These are phyloP conservation scores for Ascosphaera acerosa DNA, from an alignment of 2,329 filamentous ascomycete species.

Conservation along the genomic window DNA sequence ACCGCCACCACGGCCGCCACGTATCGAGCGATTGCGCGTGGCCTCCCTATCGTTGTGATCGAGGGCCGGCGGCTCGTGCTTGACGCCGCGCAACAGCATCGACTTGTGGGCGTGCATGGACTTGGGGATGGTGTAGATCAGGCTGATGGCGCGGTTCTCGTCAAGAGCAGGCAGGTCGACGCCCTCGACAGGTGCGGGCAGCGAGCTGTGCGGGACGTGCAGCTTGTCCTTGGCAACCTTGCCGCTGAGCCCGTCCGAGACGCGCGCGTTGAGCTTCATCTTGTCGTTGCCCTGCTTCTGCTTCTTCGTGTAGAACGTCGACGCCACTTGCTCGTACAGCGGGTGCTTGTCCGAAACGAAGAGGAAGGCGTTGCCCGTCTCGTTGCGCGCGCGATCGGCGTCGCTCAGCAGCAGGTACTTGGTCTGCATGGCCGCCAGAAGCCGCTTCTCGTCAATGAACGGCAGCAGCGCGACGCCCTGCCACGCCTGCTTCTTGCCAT, in stretches of 20 bases:
- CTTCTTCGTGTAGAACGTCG: constrained; percentile 80
- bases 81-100: constrained; percentile 69
- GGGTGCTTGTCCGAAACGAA: constrained; percentile 64
- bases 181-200: constrained; percentile 52
- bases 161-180: constrained; percentile 52
- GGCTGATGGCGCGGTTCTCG: constrained; percentile 68
- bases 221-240: constrained; percentile 56
- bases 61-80: constrained; percentile 44
- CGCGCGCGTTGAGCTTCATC: constrained; percentile 46
- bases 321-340: constrained; percentile 62
- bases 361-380: constrained; percentile 53
- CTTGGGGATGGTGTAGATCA: constrained; percentile 56
- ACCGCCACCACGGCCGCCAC: constrained; percentile 35
- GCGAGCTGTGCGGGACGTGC: constrained; percentile 59
- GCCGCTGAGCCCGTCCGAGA: constrained; percentile 56
- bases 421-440: constrained; percentile 57
- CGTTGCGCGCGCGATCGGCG: constrained; percentile 57
- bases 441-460: constrained; percentile 79
- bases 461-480: constrained; percentile 82
- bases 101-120: constrained; percentile 61
- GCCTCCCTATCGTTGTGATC: constrained; percentile 51
- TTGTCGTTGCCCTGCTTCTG: constrained; percentile 43
- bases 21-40: constrained; percentile 40
- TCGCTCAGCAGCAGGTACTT: constrained; percentile 57
- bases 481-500: constrained; percentile 97